phyloP scores from a whole-genome alignment of 2,329 filamentous ascomycete genomes.

The Colletotrichum noveboracense region DNA sequence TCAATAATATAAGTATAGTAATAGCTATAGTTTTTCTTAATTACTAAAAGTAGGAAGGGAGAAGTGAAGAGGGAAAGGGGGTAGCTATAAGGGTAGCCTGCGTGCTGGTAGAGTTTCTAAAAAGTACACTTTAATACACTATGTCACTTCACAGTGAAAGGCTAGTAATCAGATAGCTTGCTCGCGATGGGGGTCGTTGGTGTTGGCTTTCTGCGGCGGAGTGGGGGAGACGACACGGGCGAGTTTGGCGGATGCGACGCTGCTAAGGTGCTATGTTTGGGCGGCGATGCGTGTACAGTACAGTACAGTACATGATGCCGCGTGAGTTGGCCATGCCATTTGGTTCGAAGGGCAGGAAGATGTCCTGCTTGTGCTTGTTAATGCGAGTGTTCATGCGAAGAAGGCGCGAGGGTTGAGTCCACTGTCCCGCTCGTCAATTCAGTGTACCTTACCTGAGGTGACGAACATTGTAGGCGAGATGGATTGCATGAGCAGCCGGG shows the following conservation, averaged over 20 bases:
- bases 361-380: background rate
- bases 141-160: background rate
- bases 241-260: background rate
- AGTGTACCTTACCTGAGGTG: background rate
- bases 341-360: background rate
- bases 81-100: too few species aligned
- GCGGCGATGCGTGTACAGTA: background rate
- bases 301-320: background rate
- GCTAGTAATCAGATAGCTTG: background rate
- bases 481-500: background rate
- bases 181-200: background rate
- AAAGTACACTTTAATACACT: too few species aligned
- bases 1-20: too few species aligned
- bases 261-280: background rate
- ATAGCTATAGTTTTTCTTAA: too few species aligned
- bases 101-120: too few species aligned
- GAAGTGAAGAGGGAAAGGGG: too few species aligned
- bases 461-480: background rate
- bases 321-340: background rate
- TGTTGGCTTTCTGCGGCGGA: slow-evolving; percentile 7
- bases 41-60: too few species aligned
- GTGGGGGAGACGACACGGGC: background rate
- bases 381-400: background rate
- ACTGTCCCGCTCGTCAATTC: background rate
- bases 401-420: background rate